Evolutionary conservation across 1,139 yeast genomes (phyloP).

Genomic region (Cylindricascospora bacillispora): DNA sequence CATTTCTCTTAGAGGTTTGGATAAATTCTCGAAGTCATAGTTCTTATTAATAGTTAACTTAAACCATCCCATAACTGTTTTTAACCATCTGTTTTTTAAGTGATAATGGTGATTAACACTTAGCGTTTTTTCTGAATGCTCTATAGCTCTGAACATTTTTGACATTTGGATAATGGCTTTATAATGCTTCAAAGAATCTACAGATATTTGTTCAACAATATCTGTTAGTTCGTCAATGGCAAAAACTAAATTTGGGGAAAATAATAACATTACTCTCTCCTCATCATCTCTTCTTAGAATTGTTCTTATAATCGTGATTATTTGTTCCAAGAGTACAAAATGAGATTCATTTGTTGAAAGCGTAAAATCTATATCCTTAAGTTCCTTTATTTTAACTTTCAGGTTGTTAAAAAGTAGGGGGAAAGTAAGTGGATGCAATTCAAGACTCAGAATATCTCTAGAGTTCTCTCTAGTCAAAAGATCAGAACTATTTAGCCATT

Average conservation of each 20-base stretch:
- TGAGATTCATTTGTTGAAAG: slow-evolving; percentile 11
- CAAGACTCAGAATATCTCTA: slow-evolving; percentile 35
- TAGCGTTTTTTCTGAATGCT: slow-evolving; percentile 31
- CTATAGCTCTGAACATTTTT: slow-evolving; percentile 39
- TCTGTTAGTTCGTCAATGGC: slow-evolving; percentile 26
- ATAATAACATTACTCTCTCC: slow-evolving; percentile 26
- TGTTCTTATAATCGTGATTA: slow-evolving; percentile 30
- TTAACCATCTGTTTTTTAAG: slow-evolving; percentile 48
- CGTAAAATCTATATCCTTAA: slow-evolving; percentile 19
- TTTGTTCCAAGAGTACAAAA: slow-evolving; percentile 29
- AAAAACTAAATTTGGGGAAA: slow-evolving; percentile 30
- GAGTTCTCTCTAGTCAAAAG: slow-evolving; percentile 39
- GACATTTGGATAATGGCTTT: slow-evolving; percentile 49
- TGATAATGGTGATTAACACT: slow-evolving; percentile 44
- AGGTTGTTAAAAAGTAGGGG: slow-evolving; percentile 27
- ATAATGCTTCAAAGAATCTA: slow-evolving; percentile 29
- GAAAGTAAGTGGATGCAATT: slow-evolving; percentile 33
- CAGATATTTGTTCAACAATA: slow-evolving; percentile 27
- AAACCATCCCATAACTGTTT: slow-evolving; percentile 54
- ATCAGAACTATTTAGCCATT: slow-evolving; percentile 37
- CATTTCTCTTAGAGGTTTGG: slow-evolving; percentile 23
- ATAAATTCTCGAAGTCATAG: slow-evolving; percentile 23
- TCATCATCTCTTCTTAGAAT: slow-evolving; percentile 31
- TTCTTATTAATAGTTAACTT: slow-evolving; percentile 36
- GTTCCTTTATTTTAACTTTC: slow-evolving; percentile 9